Evolutionary conservation across 371 early-diverging fungal genomes (phyloP), one percentile per base, ranked within the genome.

Genomic region (Chytridiales sp.): DNA sequence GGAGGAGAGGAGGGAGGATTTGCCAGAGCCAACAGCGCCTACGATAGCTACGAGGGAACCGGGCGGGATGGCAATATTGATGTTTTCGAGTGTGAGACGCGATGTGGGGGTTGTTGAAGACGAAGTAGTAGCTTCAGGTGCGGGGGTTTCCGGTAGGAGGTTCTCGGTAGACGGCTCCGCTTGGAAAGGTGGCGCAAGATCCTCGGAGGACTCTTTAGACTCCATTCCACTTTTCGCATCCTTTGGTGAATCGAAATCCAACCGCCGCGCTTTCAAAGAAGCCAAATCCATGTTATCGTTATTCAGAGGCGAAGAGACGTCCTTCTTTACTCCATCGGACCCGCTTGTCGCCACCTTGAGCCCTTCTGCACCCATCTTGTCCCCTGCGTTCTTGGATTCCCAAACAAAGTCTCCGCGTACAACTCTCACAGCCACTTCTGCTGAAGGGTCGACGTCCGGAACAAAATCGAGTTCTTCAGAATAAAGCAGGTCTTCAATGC

Each of bases 401-500:
- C 85, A 85, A 0, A 52, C 51, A 50, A 85, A 85, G 13, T 69
- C 60, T 9, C 75, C 83, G 54, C 78, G 39, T 3, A 48, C 47
- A 19, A 75, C 56, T n/a, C 6, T 19, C 35, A 82, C 55, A 0
- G 78, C 79, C 21, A 36, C 60, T 4, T 31, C 40, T 11, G 36
- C 40, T 9, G 22, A 29, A 8, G 41, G 31, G 56, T 59, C 58
- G 24, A 42, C 21, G 22, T 32, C 39, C 11, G 68, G 47, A 3
- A 66, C 54, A 26, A 72, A 68, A 9, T 58, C 34, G 9, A 89
- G 73, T 44, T 92, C 93, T 6, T 76, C 77, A 58, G 89, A 84
- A 13, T 75, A 66, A 54, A 93, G 74, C 47, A 87, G 87, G 8
- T 66, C 67, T 47, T 86, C 77, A 46, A 94, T 85, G 59, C 93